These are phyloP conservation scores for Fusarium subtropicale DNA, from an alignment of 2,329 filamentous ascomycete genomes.

Conservation along the genomic window DNA sequence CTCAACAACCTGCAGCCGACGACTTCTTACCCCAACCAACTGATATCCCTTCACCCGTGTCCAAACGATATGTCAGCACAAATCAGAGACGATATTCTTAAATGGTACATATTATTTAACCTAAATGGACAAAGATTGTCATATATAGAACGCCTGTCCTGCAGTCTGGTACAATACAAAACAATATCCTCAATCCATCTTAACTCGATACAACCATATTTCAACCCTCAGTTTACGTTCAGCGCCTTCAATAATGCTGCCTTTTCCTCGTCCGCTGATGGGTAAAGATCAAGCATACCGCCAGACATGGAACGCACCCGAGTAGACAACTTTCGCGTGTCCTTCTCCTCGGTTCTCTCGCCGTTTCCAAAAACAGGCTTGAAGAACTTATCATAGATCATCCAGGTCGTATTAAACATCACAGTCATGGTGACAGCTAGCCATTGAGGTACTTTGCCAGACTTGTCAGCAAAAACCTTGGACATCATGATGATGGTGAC, in stretches of 20 bases:
- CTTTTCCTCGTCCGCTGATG: constrained; percentile 45
- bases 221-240: background rate
- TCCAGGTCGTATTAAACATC: constrained; percentile 64
- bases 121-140: background rate
- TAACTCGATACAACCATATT: background rate
- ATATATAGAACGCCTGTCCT: background rate
- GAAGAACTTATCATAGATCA: constrained; percentile 58
- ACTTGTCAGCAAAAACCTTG: constrained; percentile 69
- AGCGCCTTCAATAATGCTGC: constrained; percentile 27
- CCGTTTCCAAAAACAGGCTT: constrained; percentile 85
- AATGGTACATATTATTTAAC: background rate
- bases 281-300: constrained; percentile 9
- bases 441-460: constrained; percentile 78
- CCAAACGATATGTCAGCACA: background rate
- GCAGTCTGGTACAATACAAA: background rate
- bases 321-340: constrained; percentile 17
- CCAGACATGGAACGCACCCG: constrained; percentile 20
- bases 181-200: background rate
- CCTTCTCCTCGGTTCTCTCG: constrained; percentile 68
- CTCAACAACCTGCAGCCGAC: constrained; percentile 39
- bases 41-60: constrained; percentile 23
- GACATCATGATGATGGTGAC: constrained; percentile 59
- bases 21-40: constrained; percentile 42
- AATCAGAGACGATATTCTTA: background rate
- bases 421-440: constrained; percentile 63